These are phyloP conservation scores for Solanum bulbocastanum DNA, from an alignment of 257 asterid species.

Conservation along the genomic window DNA sequence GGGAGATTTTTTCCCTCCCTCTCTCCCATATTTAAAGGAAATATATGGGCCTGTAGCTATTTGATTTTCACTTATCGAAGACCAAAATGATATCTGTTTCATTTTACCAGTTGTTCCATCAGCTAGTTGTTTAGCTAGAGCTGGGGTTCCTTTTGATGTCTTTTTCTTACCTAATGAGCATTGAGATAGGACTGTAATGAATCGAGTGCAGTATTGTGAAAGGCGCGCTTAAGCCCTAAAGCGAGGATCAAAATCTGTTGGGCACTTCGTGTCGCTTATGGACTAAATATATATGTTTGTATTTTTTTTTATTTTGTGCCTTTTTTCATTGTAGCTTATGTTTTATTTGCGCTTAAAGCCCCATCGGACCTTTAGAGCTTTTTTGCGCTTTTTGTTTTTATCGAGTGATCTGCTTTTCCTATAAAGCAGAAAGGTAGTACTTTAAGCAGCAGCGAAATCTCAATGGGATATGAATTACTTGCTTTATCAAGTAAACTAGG, in stretches of 20 bases:
- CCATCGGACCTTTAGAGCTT: neutral
- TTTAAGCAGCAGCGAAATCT: neutral
- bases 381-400: neutral
- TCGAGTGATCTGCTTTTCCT: neutral
- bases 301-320: neutral
- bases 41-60: neutral
- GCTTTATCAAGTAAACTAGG: neutral
- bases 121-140: neutral
- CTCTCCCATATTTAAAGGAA: neutral
- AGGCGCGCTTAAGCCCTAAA: neutral
- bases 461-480: neutral
- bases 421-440: neutral
- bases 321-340: too few relatives aligned
- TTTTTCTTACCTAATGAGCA: neutral
- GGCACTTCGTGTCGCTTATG: neutral
- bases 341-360: neutral
- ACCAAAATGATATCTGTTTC: neutral
- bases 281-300: neutral
- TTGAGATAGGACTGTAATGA: neutral
- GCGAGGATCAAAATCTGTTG: neutral
- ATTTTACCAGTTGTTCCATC: neutral
- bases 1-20: neutral
- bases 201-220: neutral
- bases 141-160: neutral
- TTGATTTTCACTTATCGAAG: neutral